Evolutionary conservation across 2,329 filamentous ascomycete species (phyloP).

Genomic region (Lasiodiplodia sp.): DNA sequence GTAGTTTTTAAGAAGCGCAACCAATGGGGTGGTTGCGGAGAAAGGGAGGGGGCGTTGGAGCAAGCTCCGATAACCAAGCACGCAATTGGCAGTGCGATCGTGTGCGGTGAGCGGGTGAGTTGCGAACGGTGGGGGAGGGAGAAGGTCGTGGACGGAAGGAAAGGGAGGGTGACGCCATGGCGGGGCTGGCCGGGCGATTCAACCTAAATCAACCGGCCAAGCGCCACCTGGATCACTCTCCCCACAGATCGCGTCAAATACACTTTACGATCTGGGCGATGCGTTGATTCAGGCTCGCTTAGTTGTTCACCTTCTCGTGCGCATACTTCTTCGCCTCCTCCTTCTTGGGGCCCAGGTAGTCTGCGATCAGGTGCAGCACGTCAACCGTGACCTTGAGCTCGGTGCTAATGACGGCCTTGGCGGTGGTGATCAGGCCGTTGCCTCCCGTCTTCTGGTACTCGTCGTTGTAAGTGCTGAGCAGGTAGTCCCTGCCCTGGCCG

Average conservation of each 20-base stretch:
- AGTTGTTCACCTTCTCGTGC: slow-evolving; percentile 41
- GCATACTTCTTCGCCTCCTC: slow-evolving; percentile 42
- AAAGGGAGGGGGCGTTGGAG: background rate
- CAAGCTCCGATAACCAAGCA: background rate
- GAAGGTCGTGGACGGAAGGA: slow-evolving; percentile 15
- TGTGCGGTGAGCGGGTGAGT: background rate
- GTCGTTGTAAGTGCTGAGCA: slow-evolving; percentile 46
- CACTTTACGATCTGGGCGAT: background rate
- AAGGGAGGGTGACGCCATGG: slow-evolving; percentile 25
- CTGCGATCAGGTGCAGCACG: slow-evolving; percentile 40
- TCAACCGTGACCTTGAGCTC: slow-evolving; percentile 49
- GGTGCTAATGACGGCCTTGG: slow-evolving; percentile 47
- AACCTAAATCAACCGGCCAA: slow-evolving; percentile 12
- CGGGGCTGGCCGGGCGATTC: slow-evolving; percentile 8
- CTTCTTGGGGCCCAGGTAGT: slow-evolving; percentile 45
- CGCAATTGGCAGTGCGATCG: background rate
- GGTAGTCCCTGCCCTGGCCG: slow-evolving; percentile 43
- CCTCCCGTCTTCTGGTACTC: slow-evolving; percentile 50
- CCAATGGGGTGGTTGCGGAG: slow-evolving; percentile 10
- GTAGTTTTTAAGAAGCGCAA: background rate
- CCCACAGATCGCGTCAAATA: slow-evolving; percentile 5
- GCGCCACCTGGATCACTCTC: slow-evolving; percentile 5
- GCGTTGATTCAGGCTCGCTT: background rate
- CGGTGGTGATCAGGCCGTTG: slow-evolving; percentile 45
- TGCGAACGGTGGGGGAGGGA: background rate